Base-by-base conservation (phyloP, 2,329 filamentous ascomycete genomes). In the Monosporascus cannonballus region DNA sequence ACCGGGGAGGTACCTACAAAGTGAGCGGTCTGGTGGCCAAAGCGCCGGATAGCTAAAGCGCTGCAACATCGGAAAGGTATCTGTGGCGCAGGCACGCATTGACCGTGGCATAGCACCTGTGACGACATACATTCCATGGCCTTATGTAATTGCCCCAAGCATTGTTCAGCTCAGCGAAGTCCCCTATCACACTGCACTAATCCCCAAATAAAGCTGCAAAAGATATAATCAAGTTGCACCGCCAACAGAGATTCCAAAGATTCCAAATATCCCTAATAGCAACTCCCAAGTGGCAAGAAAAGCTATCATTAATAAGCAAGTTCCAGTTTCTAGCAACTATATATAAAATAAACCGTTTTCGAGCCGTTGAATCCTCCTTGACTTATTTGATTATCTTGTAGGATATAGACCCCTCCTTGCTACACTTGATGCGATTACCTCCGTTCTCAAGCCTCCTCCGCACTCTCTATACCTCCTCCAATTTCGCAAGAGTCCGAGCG, bases 381-480 rank as follows among this genome's bases (percentile, higher is more conserved):
- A 30, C 25, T 20, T 42, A 48, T 18, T 27, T 14, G 6, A 25
- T 6, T 45, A 20, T 30, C n/a, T n/a, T 25, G 18, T 55, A 56
- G 48, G 53, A 51, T 56, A 52, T 54, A 47, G 7, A 14, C 37
- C 38, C 52, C 38, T 34, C 52, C 38, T 34, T 34, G 30, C 30
- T 14, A 14, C 58, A 56, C 58, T 69, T 64, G 8, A 83, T 83
- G 78, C 76, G 75, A 64, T 73, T 81, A 60, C 73, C 73, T 60
- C 74, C 70, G 49, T 66, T 77, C 51, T 71, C 77, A 51, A 74
- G 69, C 50, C 63, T 83, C 54, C 61, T 78, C 56, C 69, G 70
- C 56, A 67, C 72, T 27, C 65, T 77, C 58, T 76, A 72, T 63
- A 71, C 73, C 4, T 64, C 81, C 55, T 77, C 76, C 55, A 73